Conservation (phyloP, 2,329 filamentous ascomycete genomes). For the Ophiostoma pallidulum region DNA sequence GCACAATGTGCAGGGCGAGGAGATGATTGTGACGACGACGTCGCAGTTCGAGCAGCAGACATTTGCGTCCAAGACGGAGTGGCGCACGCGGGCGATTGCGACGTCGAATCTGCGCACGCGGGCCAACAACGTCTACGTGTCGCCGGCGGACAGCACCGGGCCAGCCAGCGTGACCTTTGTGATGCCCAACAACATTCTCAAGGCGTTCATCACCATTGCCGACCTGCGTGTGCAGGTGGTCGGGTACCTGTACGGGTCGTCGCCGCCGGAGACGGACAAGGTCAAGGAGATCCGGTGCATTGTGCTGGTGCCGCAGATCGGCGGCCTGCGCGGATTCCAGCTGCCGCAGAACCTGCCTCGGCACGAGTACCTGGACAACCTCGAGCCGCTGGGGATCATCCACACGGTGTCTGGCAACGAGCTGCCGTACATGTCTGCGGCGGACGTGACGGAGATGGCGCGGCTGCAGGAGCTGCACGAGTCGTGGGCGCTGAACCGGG, state of each 20-base stretch:
- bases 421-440: constrained; percentile 89
- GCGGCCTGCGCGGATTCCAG: constrained; percentile 84
- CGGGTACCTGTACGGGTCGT: constrained; percentile 87
- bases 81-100: constrained; percentile 92
- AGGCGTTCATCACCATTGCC: constrained; percentile 95
- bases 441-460: constrained; percentile 89
- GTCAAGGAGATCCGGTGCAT: constrained; percentile 97
- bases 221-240: constrained; percentile 95
- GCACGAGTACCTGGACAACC: constrained; percentile 74
- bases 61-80: constrained; percentile 97
- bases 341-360: constrained; percentile 82
- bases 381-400: constrained; percentile 90
- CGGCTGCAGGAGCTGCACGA: constrained; percentile 76
- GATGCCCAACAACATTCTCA: constrained; percentile 98
- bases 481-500: constrained; percentile 58
- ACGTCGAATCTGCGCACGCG: constrained; percentile 90
- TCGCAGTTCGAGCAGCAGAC: constrained; percentile 97
- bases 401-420: constrained; percentile 95
- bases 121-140: constrained; percentile 98
- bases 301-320: constrained; percentile 95
- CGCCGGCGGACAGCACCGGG: constrained; percentile 85
- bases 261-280: constrained; percentile 87
- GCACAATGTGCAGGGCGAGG: constrained; percentile 91
- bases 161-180: constrained; percentile 91
- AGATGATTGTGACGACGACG: constrained; percentile 96